Evolutionary conservation across 2,329 filamentous ascomycete species (phyloP), one percentile per base, ranked within the genome.

Genomic region (Dactylellina drechsleri): DNA sequence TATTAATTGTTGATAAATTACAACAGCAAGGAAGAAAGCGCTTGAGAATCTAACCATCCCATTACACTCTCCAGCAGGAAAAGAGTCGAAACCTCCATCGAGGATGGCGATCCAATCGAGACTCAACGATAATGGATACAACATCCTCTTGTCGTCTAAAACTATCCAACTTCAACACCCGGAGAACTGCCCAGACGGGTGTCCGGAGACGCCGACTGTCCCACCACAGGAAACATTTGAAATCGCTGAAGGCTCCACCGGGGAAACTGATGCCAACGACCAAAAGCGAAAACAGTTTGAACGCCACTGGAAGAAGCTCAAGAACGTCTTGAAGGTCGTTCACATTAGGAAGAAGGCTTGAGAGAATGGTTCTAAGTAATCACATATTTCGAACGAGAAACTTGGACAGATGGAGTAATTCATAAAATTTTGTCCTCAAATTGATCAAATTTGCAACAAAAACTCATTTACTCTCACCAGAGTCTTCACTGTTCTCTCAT

Each of bases 291-390:
- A 28, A 6, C 47, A 4, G 1, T 36, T 36, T 10, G 2, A 36
- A 26, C 20, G 57, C n/a, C 57, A 43, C 20, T 60, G 41, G 57
- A 60, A 60, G 13, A 49, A 49, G 12, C 18, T 60, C 23, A 60
- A 60, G 20, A 47, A 36, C 23, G 26, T 60, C 41, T 31, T 36
- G 15, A 31, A 36, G 13, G 10, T 20, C 5, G 28, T 45, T 15
- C n/a, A 40, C 36, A 8, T 15, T 10, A n/a, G 40, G 13, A 36
- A 57, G 31, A 57, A 41, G 12, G 15, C 16, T 18, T 7, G 53
- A 16, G 40, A 57, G 16, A 4, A 12, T 16, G 31, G 5, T 26
- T n/a, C 36, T 20, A 26, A 59, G 1, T 57, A 40, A 20, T 23
- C 13, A 10, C 31, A 36, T 36, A 10, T 7, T 36, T 36, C 1